Evolutionary conservation across 495 filamentous ascomycete species (phyloP).

Genomic region (Parathielavia hyrcaniae): DNA sequence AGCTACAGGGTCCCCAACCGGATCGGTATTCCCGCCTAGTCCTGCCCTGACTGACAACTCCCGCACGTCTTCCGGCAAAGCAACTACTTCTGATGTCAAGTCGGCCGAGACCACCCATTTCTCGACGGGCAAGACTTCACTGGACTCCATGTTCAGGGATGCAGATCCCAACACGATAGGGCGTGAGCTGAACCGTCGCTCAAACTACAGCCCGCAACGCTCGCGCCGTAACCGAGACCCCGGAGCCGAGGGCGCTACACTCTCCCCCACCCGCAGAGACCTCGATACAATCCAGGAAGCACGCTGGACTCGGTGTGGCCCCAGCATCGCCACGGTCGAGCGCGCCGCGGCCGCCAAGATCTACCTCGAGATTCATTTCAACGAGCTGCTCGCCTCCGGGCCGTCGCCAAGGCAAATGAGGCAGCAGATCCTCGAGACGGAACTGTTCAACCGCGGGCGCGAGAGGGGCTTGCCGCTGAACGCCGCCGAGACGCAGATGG

Average conservation of each 20-base stretch:
- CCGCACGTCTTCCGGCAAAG: slow-evolving; percentile 17
- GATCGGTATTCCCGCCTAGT: not conserved
- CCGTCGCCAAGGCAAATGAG: slow-evolving; percentile 56
- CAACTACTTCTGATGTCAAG: slow-evolving; percentile 11
- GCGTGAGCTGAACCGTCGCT: not conserved
- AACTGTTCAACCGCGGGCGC: slow-evolving; percentile 43
- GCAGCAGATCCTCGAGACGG: slow-evolving; percentile 58
- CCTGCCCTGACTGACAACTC: not conserved
- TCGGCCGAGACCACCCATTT: slow-evolving; percentile 15
- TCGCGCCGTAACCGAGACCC: not conserved
- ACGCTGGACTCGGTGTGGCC: slow-evolving; percentile 31
- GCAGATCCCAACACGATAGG: slow-evolving; percentile 1
- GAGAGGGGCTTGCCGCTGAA: slow-evolving; percentile 36
- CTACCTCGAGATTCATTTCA: slow-evolving; percentile 79
- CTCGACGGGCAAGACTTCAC: slow-evolving; percentile 38
- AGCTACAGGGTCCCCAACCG: not conserved
- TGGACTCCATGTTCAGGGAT: slow-evolving; percentile 35
- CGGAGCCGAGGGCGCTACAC: slow-evolving; percentile 1
- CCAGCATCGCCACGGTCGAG: slow-evolving; percentile 72
- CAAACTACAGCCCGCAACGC: not conserved
- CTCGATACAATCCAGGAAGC: slow-evolving; percentile 41
- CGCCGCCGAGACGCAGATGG: slow-evolving; percentile 49
- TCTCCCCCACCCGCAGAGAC: slow-evolving; percentile 29
- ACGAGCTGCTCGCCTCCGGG: slow-evolving; percentile 47
- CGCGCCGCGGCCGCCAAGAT: slow-evolving; percentile 72